phyloP scores from a whole-genome alignment of 1,284 basidiomycete genomes.

The Tausonia pullulans region DNA sequence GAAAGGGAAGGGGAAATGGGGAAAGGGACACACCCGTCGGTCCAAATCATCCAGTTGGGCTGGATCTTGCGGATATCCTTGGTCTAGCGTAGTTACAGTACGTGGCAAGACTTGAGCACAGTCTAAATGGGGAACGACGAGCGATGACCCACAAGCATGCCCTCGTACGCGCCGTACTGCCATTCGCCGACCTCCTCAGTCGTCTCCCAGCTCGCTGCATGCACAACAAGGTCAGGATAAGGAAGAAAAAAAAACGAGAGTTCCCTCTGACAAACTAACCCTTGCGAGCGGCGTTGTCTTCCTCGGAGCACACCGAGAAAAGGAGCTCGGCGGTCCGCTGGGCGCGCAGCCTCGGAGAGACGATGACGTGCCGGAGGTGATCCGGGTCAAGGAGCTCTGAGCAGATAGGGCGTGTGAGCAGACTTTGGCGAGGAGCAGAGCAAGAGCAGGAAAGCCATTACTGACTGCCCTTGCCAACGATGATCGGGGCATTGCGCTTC shows the following conservation, averaged over 20 bases:
- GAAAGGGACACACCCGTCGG: conserved; percentile 49
- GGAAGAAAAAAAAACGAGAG: too few species aligned
- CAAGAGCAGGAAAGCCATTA: conserved; percentile 18
- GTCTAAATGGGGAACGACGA: too few species aligned
- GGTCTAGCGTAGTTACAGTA: conserved; percentile 25
- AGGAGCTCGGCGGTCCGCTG: conserved; percentile 73
- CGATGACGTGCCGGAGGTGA: conserved; percentile 61
- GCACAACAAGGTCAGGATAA: not conserved
- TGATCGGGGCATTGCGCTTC: conserved; percentile 47
- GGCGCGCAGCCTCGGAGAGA: conserved; percentile 76
- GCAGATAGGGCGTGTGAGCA: not conserved
- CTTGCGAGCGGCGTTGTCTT: not conserved
- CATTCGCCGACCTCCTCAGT: conserved; percentile 46
- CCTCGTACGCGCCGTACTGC: conserved; percentile 88
- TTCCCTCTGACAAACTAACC: not conserved
- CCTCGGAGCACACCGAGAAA: conserved; percentile 46
- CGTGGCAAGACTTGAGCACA: not conserved
- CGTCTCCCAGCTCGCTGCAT: conserved; percentile 7
- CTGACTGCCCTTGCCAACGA: conserved; percentile 69
- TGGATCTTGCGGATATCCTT: conserved; percentile 58
- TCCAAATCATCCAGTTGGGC: conserved; percentile 69
- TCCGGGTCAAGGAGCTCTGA: conserved; percentile 66
- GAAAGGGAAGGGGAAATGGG: not conserved
- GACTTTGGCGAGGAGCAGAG: too few species aligned
- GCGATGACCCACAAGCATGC: conserved; percentile 39